phyloP scores from a whole-genome alignment of 768 basidiomycete genomes.

The Suillus ampliporus region DNA sequence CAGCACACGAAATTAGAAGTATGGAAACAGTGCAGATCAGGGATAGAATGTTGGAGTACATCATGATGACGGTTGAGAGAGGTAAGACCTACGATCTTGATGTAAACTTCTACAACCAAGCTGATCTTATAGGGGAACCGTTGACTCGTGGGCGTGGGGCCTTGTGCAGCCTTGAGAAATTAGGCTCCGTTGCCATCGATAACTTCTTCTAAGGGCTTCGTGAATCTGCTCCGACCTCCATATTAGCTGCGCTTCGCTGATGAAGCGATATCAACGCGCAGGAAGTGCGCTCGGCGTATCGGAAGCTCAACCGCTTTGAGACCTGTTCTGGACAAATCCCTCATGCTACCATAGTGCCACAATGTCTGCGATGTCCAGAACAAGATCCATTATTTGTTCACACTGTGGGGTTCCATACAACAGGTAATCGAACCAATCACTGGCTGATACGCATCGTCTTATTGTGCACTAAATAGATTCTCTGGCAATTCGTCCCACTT shows the following conservation, averaged over 20 bases:
- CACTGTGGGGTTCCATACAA: background rate
- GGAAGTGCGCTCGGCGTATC: background rate
- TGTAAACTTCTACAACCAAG: background rate
- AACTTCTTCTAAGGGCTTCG: slow-evolving; percentile 2
- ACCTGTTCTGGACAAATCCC: background rate
- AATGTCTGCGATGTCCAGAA: background rate
- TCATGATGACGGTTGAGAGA: slow-evolving; percentile 3
- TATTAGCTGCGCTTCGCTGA: slow-evolving; percentile 4
- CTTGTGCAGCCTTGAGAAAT: slow-evolving; percentile 2
- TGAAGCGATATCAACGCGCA: slow-evolving; percentile 1
- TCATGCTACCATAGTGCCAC: background rate
- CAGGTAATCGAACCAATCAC: background rate
- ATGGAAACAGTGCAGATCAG: background rate
- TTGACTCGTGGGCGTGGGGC: background rate
- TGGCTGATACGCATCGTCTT: background rate
- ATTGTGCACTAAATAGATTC: slow-evolving; percentile 2
- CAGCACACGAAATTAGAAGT: background rate
- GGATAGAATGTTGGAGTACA: background rate
- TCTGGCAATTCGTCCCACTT: background rate
- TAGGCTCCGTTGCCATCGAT: background rate
- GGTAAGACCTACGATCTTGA: background rate
- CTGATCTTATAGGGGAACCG: slow-evolving; percentile 3
- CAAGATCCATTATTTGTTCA: background rate
- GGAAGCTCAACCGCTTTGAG: background rate
- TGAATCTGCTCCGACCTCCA: background rate